These are phyloP conservation scores for Spathaspora passalidarum DNA, from an alignment of 805 yeast genomes.

Conservation along the genomic window DNA sequence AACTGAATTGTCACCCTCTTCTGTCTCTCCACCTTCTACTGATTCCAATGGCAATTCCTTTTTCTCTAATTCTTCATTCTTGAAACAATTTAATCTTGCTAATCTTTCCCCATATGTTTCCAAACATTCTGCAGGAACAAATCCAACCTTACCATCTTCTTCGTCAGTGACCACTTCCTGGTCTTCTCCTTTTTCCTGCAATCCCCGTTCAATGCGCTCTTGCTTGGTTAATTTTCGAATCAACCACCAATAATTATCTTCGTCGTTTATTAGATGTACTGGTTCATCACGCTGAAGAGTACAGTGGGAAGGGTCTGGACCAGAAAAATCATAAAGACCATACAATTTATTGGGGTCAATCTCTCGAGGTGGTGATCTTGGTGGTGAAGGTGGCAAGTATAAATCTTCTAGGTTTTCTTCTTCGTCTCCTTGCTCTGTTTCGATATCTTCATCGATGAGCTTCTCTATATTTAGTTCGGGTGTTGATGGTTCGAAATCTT, in stretches of 20 bases:
- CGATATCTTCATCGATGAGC: neutral
- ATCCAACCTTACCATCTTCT: conserved; percentile 78
- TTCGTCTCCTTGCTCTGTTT: conserved; percentile 16
- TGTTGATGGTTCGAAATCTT: neutral
- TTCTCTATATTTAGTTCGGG: neutral
- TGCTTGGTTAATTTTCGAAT: conserved; percentile 47
- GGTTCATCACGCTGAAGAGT: conserved; percentile 77
- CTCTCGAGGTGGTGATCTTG: conserved; percentile 75
- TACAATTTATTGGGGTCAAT: conserved; percentile 80
- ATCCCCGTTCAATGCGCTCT: conserved; percentile 28
- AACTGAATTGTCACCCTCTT: neutral
- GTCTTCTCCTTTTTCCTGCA: conserved; percentile 10
- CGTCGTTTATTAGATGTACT: conserved; percentile 77
- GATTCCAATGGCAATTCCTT: conserved; percentile 11
- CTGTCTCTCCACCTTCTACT: conserved; percentile 2
- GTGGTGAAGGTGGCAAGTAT: conserved; percentile 56
- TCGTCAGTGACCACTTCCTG: conserved; percentile 19
- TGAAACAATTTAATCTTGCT: conserved; percentile 89
- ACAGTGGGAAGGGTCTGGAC: conserved; percentile 93
- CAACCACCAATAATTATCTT: conserved; percentile 96
- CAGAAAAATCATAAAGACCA: conserved; percentile 82
- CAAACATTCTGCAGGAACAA: conserved; percentile 93
- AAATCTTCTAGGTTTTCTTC: conserved; percentile 42
- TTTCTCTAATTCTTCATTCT: conserved; percentile 69
- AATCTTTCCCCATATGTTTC: conserved; percentile 90